These are phyloP conservation scores for Leonotis leonurus DNA, from an alignment of 257 asterid species.

Conservation along the genomic window DNA sequence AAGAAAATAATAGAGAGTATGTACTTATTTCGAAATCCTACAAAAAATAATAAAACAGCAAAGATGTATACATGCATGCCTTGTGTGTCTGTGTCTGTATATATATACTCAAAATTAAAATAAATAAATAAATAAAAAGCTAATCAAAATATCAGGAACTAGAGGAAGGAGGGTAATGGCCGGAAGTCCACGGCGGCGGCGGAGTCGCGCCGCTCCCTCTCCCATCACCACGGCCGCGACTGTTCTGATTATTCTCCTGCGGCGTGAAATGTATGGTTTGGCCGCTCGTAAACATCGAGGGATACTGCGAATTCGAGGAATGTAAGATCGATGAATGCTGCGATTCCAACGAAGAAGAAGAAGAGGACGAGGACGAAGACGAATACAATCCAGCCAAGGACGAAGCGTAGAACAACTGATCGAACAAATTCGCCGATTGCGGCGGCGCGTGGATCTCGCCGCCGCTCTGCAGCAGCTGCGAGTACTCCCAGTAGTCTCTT, in stretches of 20 bases:
- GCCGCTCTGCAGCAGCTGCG: conserved; percentile 48
- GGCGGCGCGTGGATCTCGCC: conserved; percentile 31
- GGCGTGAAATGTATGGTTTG: conserved; percentile 38
- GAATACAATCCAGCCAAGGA: conserved; percentile 45
- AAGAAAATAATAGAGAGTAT: too few relatives aligned
- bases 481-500: conserved; percentile 62
- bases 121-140: neutral
- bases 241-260: conserved; percentile 27
- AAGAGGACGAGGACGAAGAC: conserved; percentile 9
- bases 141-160: conserved; percentile 31
- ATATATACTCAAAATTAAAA: neutral
- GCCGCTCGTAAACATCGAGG: conserved; percentile 41
- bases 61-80: neutral
- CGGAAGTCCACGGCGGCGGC: conserved; percentile 50
- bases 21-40: too few relatives aligned
- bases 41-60: conserved; percentile 3
- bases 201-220: conserved; percentile 10
- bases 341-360: neutral
- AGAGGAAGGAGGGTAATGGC: conserved; percentile 51
- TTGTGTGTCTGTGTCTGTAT: neutral
- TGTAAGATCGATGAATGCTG: conserved; percentile 8
- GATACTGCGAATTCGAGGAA: conserved; percentile 31
- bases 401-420: conserved; percentile 48
- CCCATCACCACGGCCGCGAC: conserved; percentile 22
- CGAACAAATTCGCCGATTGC: conserved; percentile 29